Conservation (phyloP, 768 basidiomycete species). For the Tulasnella sp. region DNA sequence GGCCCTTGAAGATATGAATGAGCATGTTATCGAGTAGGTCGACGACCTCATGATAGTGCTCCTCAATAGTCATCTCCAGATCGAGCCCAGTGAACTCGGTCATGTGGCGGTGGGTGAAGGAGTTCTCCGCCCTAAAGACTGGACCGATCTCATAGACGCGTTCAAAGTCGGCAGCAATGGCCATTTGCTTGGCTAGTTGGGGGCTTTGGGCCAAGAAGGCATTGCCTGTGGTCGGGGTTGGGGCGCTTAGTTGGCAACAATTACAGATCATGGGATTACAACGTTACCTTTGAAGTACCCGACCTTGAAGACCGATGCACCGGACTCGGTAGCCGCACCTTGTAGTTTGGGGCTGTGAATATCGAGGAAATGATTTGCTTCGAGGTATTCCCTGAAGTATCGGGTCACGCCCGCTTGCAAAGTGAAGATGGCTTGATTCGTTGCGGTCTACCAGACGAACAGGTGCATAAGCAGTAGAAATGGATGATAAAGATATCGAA, state of each 20-base stretch:
- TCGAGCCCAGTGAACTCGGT: conserved; percentile 98
- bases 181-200: conserved; percentile 98
- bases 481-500: conserved; percentile 13
- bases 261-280: not conserved
- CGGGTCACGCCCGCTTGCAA: conserved; percentile 82
- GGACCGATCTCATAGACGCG: conserved; percentile 93
- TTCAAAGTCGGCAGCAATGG: conserved; percentile 96
- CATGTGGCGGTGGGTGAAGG: conserved; percentile 94
- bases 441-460: conserved; percentile 31
- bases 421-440: conserved; percentile 92
- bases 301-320: conserved; percentile 96
- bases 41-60: conserved; percentile 97
- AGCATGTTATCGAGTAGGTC: conserved; percentile 84
- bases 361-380: conserved; percentile 69
- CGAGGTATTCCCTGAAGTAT: conserved; percentile 76
- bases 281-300: conserved; percentile 83
- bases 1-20: conserved; percentile 72
- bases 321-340: conserved; percentile 92
- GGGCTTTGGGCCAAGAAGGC: conserved; percentile 96
- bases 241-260: not conserved
- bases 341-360: conserved; percentile 98
- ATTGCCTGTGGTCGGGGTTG: conserved; percentile 39
- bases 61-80: conserved; percentile 97
- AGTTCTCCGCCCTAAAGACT: conserved; percentile 96
- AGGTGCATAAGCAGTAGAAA: not conserved